Base-by-base conservation (phyloP, 2,329 filamentous ascomycete species). In the Sarocladium oryzae region DNA sequence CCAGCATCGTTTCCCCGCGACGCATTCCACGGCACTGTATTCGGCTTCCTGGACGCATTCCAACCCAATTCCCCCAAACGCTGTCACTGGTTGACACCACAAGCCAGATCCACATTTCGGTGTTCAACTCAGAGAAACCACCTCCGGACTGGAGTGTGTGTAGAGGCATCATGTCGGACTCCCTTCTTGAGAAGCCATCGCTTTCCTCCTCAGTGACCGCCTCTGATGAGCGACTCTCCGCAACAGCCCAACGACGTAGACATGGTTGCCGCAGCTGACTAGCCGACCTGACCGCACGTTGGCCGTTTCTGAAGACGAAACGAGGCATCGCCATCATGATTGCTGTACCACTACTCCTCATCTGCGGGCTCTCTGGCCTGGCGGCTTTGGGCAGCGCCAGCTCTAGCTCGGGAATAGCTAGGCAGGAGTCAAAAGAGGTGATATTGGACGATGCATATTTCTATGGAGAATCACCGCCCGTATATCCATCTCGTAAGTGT, bases 401-500 rank as follows among this genome's bases (percentile, higher is more conserved):
- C 24, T 54, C 53, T 35, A 46, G 46, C 4, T 48, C 30, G 18
- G 36, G 10, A 13, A 18, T 4, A 2, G 20, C 11, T 8, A 30
- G 18, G 41, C 8, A 13, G 21, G 35, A 30, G 4, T 15, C 15
- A 11, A 50, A 54, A 8, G 54, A 60, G 50, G 52, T 59, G 26
- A 71, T 77, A 50, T 65, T 58, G 3, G 63, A 67, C 36, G 65
- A 79, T 55, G 55, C 61, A 0, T 66, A 67, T 52, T 79, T 79
- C 50, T 77, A 77, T 52, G 76, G 75, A 33, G 64, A 71, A 55
- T 77, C 74, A 8, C 72, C 73, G 24, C 67, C 73, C 0, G 70
- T 78, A 0, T 77, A 78, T 56, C 76, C 76, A 4, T 74, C 76
- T 7, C 75, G 74, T 78, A 57, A 61, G 75, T 45, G n/a, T n/a